These are phyloP conservation scores for Phaeosphaeriaceae sp. DNA, from an alignment of 2,329 filamentous ascomycete genomes.

Conservation along the genomic window DNA sequence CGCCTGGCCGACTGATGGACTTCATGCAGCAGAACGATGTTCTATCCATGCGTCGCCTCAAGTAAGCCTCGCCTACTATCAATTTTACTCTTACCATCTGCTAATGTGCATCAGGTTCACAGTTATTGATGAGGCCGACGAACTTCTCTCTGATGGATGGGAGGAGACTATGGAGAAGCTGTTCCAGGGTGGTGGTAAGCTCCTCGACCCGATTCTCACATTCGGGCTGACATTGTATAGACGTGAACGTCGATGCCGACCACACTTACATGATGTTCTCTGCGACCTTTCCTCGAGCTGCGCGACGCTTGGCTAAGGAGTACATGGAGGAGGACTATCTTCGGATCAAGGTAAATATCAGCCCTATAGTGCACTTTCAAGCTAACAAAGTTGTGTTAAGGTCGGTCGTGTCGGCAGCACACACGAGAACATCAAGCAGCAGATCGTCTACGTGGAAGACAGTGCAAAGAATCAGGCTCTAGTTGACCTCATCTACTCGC, in stretches of 20 bases:
- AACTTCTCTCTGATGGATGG: conserved; percentile 85
- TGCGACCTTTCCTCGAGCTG: conserved; percentile 85
- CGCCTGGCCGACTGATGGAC: conserved; percentile 84
- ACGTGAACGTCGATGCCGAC: conserved; percentile 78
- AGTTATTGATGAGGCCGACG: conserved; percentile 86
- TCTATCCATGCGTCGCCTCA: conserved; percentile 76
- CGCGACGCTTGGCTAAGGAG: conserved; percentile 77
- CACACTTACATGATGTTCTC: conserved; percentile 84
- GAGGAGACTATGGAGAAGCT: conserved; percentile 76
- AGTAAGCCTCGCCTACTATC: conserved; percentile 58
- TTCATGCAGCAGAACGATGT: conserved; percentile 76
- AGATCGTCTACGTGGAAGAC: conserved; percentile 71
- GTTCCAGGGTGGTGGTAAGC: conserved; percentile 79
- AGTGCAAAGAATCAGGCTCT: conserved; percentile 73
- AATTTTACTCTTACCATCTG: conserved; percentile 29
- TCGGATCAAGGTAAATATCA: conserved; percentile 65
- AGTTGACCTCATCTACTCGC: conserved; percentile 73
- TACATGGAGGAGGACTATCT: conserved; percentile 78
- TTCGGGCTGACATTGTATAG: conserved; percentile 35
- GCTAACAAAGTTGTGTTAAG: neutral
- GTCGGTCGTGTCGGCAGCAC: conserved; percentile 87
- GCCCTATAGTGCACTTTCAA: neutral
- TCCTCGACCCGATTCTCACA: neutral
- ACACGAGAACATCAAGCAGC: conserved; percentile 82
- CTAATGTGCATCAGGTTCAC: conserved; percentile 23